Conservation (phyloP, 2,329 filamentous ascomycete genomes). For the Clonostachys sp. region DNA sequence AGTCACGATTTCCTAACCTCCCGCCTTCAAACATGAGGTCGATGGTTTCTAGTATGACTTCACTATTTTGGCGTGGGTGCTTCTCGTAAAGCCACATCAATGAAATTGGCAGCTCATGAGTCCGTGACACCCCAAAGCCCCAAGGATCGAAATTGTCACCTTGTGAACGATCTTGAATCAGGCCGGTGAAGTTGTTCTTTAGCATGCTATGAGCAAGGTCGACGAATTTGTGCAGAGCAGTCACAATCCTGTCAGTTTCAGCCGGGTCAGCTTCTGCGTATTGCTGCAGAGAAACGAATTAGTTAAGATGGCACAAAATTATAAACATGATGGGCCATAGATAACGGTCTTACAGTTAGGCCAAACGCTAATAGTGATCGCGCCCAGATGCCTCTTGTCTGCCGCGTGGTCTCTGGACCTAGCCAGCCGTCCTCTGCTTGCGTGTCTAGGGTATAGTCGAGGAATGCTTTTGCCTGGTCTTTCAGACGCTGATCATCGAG, state of each 20-base stretch:
- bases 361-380: conserved; percentile 16
- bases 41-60: conserved; percentile 26
- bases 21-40: conserved; percentile 23
- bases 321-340: not conserved
- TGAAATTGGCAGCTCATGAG: conserved; percentile 25
- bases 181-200: conserved; percentile 41
- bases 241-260: conserved; percentile 35
- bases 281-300: conserved; percentile 13
- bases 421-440: conserved; percentile 53
- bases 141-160: conserved; percentile 6
- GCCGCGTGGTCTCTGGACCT: conserved; percentile 38
- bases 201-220: conserved; percentile 48
- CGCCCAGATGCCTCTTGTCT: conserved; percentile 46
- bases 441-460: conserved; percentile 36
- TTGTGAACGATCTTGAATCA: conserved; percentile 18
- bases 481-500: conserved; percentile 36
- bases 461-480: conserved; percentile 32
- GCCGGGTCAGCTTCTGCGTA: conserved; percentile 41
- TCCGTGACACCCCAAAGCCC: conserved; percentile 22
- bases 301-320: not conserved
- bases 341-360: not conserved
- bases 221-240: conserved; percentile 44
- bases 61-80: conserved; percentile 9
- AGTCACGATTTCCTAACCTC: conserved; percentile 15
- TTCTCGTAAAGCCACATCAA: conserved; percentile 27